A percentile compares a stretch with the other conserved stretches of the same genome.
These are phyloP conservation scores for Penicillium crustosum DNA, from an alignment of 2,329 filamentous ascomycete genomes.

Conservation along the genomic window DNA sequence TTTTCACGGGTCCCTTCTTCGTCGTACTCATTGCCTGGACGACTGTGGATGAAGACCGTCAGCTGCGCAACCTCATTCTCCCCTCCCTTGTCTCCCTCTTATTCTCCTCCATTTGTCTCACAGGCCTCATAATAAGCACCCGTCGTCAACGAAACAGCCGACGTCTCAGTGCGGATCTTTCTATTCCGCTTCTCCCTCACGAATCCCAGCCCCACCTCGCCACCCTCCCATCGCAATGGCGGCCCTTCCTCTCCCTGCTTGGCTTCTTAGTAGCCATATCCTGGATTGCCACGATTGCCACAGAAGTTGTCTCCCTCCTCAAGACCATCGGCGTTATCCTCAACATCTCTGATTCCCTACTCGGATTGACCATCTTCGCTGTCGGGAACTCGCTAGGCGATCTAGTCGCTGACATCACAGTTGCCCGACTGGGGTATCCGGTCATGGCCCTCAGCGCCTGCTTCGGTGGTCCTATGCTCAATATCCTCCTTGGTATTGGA, in stretches of 20 bases:
- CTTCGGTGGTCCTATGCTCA: constrained; percentile 97
- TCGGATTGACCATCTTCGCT: constrained; percentile 93
- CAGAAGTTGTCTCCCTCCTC: constrained; percentile 90
- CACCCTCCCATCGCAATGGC: constrained; percentile 67
- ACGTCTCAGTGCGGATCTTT: neutral
- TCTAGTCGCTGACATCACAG: constrained; percentile 89
- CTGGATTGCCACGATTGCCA: constrained; percentile 95
- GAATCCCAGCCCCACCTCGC: constrained; percentile 28
- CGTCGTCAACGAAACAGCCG: constrained; percentile 40
- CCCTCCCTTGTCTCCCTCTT: constrained; percentile 66
- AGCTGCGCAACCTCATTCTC: constrained; percentile 54
- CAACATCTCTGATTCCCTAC: constrained; percentile 89
- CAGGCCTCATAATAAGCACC: constrained; percentile 67
- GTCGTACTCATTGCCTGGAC: constrained; percentile 69
- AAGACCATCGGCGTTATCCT: constrained; percentile 91
- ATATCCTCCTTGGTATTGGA: constrained; percentile 94
- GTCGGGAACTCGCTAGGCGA: constrained; percentile 95
- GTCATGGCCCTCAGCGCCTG: constrained; percentile 95
- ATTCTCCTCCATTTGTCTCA: constrained; percentile 66
- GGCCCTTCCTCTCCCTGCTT: constrained; percentile 77
- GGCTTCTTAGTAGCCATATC: constrained; percentile 90
- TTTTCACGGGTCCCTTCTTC: constrained; percentile 85
- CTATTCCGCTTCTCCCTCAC: neutral
- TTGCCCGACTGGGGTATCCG: constrained; percentile 88
- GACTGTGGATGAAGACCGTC: constrained; percentile 57